These are phyloP conservation scores for Heritiera littoralis DNA, from an alignment of 345 rosid genomes.

Conservation along the genomic window DNA sequence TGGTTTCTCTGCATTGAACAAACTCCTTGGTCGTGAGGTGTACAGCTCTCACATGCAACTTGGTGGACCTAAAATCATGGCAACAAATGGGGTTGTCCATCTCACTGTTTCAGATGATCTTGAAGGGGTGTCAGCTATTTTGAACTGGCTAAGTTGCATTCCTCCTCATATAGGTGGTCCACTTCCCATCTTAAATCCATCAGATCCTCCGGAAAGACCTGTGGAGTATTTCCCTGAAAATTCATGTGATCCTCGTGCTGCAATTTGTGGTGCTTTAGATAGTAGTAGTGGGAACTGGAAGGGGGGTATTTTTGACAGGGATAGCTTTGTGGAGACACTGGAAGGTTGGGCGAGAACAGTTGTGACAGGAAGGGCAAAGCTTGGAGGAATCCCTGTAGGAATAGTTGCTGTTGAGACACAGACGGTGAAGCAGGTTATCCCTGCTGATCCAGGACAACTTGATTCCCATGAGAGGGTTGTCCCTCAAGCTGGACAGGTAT, in stretches of 20 bases:
- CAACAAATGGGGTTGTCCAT: conserved; percentile 98
- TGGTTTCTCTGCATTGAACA: conserved; percentile 96
- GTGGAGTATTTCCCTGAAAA: conserved; percentile 90
- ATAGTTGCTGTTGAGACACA: conserved; percentile 99
- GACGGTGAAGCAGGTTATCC: conserved; percentile 96
- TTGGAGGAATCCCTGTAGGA: conserved; percentile 98
- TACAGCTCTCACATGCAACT: conserved; percentile 99
- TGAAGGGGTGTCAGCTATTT: conserved; percentile 88
- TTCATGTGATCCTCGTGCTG: conserved; percentile 97
- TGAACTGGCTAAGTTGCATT: conserved; percentile 90
- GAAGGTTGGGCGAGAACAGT: conserved; percentile 99
- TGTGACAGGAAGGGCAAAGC: conserved; percentile 99
- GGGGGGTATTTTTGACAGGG: conserved; percentile 95
- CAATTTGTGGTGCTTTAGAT: conserved; percentile 65
- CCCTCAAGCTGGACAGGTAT: conserved; percentile 99
- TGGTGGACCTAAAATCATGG: conserved; percentile 99
- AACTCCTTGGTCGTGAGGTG: conserved; percentile 98
- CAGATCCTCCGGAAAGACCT: conserved; percentile 82
- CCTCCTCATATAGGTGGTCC: conserved; percentile 81
- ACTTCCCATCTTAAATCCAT: conserved; percentile 65
- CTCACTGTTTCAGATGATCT: conserved; percentile 97
- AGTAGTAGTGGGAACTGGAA: conserved; percentile 76
- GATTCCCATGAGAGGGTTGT: conserved; percentile 99
- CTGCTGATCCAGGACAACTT: conserved; percentile 99
- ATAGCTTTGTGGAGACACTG: conserved; percentile 85